A percentile compares a stretch with the other conserved stretches of the same genome.
phyloP scores from a whole-genome alignment of 2,329 filamentous ascomycete species.

The Pseudogymnoascus sp. region DNA sequence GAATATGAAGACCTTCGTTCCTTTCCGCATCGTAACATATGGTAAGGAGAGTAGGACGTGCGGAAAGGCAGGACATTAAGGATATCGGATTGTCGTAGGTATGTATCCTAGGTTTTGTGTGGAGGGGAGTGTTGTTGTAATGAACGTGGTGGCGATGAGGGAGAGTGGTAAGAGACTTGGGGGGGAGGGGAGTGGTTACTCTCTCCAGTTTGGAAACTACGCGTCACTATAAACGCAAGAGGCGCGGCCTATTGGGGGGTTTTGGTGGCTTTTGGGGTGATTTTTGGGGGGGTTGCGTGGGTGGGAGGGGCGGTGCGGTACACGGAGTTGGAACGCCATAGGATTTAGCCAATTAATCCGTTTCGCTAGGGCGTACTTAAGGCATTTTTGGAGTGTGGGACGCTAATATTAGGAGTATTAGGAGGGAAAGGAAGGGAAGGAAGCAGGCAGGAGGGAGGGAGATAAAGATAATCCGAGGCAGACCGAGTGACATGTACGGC shows the following conservation, averaged over 20 bases:
- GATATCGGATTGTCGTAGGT: neutral
- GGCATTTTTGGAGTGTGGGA: neutral
- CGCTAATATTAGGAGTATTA: neutral
- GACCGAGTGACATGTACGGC: neutral
- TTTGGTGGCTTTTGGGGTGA: neutral
- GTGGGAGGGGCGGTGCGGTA: neutral
- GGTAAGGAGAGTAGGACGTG: neutral
- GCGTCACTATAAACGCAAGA: constrained; percentile 7
- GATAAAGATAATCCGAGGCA: neutral
- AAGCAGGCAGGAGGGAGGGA: neutral
- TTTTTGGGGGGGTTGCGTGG: neutral
- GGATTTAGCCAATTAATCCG: neutral
- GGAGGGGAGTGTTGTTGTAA: neutral
- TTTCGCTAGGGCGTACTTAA: neutral
- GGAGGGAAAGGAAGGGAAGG: neutral
- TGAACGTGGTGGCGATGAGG: neutral
- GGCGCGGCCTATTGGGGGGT: neutral
- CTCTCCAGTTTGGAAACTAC: neutral
- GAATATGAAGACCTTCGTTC: constrained; percentile 32
- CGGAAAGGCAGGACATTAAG: neutral
- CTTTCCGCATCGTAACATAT: constrained; percentile 25
- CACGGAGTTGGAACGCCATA: neutral
- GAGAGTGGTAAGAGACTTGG: constrained; percentile 2
- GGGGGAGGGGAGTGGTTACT: neutral
- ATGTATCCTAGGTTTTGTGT: neutral